Percentiles rank a stretch among this genome's conserved stretches.
phyloP scores from a whole-genome alignment of 495 filamentous ascomycete species.

The Aspergillus bridgeri region DNA sequence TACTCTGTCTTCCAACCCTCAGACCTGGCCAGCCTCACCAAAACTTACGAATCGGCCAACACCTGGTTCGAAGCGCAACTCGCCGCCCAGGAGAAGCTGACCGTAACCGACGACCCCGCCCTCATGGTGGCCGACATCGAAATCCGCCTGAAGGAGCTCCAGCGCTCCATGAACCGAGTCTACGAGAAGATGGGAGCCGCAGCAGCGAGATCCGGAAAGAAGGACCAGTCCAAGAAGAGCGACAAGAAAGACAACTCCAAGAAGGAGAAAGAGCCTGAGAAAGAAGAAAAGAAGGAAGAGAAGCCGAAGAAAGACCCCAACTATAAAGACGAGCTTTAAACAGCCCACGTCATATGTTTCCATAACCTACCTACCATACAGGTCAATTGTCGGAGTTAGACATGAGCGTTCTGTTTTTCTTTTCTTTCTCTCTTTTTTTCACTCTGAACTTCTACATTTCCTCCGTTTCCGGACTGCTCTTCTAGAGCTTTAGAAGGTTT shows the following conservation, averaged over 20 bases:
- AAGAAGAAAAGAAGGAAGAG: slow-evolving; percentile 23
- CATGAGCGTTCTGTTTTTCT: slow-evolving; percentile 9
- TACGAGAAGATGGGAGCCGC: slow-evolving; percentile 49
- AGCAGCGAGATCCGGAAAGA: slow-evolving; percentile 17
- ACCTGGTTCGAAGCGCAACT: slow-evolving; percentile 68
- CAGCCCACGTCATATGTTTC: slow-evolving; percentile 2
- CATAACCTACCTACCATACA: slow-evolving; percentile 1
- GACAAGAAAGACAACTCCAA: slow-evolving; percentile 48
- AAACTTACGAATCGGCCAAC: slow-evolving; percentile 35
- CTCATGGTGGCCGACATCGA: slow-evolving; percentile 65
- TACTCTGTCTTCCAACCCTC: slow-evolving; percentile 42
- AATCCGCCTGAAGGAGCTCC: slow-evolving; percentile 52
- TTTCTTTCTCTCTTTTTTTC: not conserved
- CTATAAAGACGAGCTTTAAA: slow-evolving; percentile 44
- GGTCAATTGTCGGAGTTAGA: slow-evolving; percentile 10
- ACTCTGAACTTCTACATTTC: not conserved
- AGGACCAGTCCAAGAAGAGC: slow-evolving; percentile 46
- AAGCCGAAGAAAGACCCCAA: slow-evolving; percentile 23
- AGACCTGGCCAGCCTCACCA: slow-evolving; percentile 54
- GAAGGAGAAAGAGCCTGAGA: slow-evolving; percentile 30
- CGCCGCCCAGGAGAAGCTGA: slow-evolving; percentile 63
- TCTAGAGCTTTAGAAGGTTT: not conserved
- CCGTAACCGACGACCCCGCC: slow-evolving; percentile 65
- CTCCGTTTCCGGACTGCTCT: not conserved
- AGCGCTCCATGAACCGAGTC: slow-evolving; percentile 70